Base-by-base conservation (phyloP, 352 stramenopile species). In the Phytophthora boehmeriae region DNA sequence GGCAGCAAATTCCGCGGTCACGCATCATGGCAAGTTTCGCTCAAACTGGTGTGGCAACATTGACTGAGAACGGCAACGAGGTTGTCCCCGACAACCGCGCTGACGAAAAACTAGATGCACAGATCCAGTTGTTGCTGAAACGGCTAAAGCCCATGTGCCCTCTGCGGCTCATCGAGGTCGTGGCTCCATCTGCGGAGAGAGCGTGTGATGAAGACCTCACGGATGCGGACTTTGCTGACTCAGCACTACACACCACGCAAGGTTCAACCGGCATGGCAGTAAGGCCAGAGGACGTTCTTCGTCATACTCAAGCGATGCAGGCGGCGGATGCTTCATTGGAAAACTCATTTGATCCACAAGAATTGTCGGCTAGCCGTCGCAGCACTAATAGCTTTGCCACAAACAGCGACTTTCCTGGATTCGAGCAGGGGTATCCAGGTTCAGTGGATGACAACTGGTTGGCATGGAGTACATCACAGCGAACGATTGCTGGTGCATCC, bases 181-280 rank as follows among this genome's bases (percentile, higher is more conserved):
- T 90, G 6, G 68, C 59, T 10, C 80, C 78, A 25, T 54, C 58
- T 32, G 63, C 58, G 0, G 83, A 90, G 41, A 65, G 56, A n/a
- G 69, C 82, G 0, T 64, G 70, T 17, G 80, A 92, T 22, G 78
- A 88, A 54, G 71, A 86, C 46, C 62, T 90, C 17, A 74, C 66
- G 5, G 72, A 88, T 49, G 78, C 87, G 28, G 78, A 92, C 50
- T 92, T 90, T 66, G 80, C 85, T 8, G 76, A 92, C 42, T 80
- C 76, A 0, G 80, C 78, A 1, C 43, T 90, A 32, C 70, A 89
- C 41, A 63, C 66, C 1, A 65, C 71, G 20, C 64, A 89, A 35
- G 63, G 78, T 2, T 56, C 63, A 17, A 68, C 72, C 11, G 58
- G 59, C 4, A 73, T 89, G 32, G 25, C 56, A 51, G 65, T 78